Evolutionary conservation across 768 basidiomycete species (phyloP).

Genomic region (Suillus bovinus): DNA sequence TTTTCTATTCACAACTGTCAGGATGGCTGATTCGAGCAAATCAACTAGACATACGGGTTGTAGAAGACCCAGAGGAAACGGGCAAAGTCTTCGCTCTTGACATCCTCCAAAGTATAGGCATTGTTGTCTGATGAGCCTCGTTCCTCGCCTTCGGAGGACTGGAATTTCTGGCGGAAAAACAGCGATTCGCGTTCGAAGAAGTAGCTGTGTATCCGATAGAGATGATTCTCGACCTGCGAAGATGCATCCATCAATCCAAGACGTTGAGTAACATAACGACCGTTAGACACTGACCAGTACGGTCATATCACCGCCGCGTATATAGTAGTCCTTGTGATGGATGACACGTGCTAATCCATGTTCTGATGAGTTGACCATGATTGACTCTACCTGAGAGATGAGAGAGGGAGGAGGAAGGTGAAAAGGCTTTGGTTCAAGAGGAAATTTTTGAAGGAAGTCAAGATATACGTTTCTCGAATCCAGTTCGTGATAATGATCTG

Average conservation of each 20-base stretch:
- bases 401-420: conserved; percentile 31
- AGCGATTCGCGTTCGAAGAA: conserved; percentile 65
- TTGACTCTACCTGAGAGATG: conserved; percentile 19
- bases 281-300: conserved; percentile 45
- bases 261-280: neutral
- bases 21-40: neutral
- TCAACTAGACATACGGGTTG: conserved; percentile 46
- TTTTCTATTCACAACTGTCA: conserved; percentile 24
- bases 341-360: conserved; percentile 33
- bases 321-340: conserved; percentile 49
- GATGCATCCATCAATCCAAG: conserved; percentile 6
- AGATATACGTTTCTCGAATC: conserved; percentile 33
- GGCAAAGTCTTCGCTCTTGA: conserved; percentile 49
- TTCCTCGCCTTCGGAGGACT: conserved; percentile 30
- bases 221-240: conserved; percentile 53
- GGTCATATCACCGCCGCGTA: conserved; percentile 58
- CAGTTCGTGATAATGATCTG: conserved; percentile 25
- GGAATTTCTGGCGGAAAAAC: conserved; percentile 42
- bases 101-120: conserved; percentile 47
- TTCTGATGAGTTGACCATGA: conserved; percentile 29
- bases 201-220: conserved; percentile 59
- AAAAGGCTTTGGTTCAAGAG: conserved; percentile 30
- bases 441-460: conserved; percentile 38
- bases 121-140: conserved; percentile 40
- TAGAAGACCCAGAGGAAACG: conserved; percentile 66